Percentiles rank a stretch among this genome's conserved stretches.
Conservation (phyloP, 2,329 filamentous ascomycete species). For the Moelleriella libera region DNA sequence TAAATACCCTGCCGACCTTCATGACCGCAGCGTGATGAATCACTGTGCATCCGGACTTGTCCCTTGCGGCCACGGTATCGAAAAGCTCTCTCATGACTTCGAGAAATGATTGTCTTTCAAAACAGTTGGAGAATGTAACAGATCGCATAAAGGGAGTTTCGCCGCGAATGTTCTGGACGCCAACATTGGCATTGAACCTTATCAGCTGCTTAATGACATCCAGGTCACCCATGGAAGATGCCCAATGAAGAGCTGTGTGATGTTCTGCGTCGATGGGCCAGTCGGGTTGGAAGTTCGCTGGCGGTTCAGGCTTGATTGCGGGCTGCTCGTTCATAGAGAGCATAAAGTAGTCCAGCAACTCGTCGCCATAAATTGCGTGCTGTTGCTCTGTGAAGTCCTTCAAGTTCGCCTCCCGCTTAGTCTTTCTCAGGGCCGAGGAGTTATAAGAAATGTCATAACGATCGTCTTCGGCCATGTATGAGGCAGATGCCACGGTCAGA, state of each 20-base stretch:
- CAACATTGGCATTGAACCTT: conserved; percentile 61
- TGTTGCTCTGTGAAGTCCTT: conserved; percentile 61
- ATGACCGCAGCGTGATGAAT: conserved; percentile 91
- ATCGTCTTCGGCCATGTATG: conserved; percentile 75
- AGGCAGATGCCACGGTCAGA: conserved; percentile 68
- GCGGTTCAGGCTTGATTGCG: conserved; percentile 61
- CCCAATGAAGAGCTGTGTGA: conserved; percentile 93
- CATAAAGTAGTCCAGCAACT: conserved; percentile 91
- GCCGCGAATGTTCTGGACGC: conserved; percentile 54
- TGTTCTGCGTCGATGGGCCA: conserved; percentile 86
- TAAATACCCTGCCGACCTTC: conserved; percentile 66
- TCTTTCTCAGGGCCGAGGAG: conserved; percentile 51
- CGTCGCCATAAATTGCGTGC: conserved; percentile 83
- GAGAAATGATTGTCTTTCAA: conserved; percentile 83
- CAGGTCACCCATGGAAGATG: conserved; percentile 90
- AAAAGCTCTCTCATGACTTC: conserved; percentile 71
- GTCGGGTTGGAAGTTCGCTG: conserved; percentile 75
- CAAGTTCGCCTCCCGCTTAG: conserved; percentile 56
- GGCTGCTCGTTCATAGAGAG: conserved; percentile 67
- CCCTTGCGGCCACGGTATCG: conserved; percentile 64
- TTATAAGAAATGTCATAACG: conserved; percentile 55
- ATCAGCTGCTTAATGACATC: conserved; percentile 83
- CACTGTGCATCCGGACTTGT: conserved; percentile 72
- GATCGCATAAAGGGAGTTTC: conserved; percentile 92
- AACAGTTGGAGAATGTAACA: conserved; percentile 94